Evolutionary conservation across 352 stramenopile genomes (phyloP), one percentile per base, ranked within the genome.

Genomic region (Phytophthora macrochlamydospora): DNA sequence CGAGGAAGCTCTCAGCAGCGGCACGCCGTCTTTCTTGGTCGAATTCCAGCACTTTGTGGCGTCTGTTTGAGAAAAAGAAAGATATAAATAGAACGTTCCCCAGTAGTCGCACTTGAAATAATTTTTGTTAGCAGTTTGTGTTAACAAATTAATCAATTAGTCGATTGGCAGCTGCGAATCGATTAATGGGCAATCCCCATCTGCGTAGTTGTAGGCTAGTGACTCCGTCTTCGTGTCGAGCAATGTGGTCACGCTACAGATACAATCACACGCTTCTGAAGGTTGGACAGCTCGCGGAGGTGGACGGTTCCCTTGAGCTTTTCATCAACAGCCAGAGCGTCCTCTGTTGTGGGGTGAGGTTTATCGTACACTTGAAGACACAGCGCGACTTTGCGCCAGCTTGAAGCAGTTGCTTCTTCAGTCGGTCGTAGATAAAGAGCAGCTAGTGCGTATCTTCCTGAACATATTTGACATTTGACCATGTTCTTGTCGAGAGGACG

Each of bases 371-470:
- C 86, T 59, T 93, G 83, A 13, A 95, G 69, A 53, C 85, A 93
- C n/a, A 97, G 60, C 70, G 77, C 31, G 81, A 78, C 32, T 76
- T 85, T 57, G 67, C 65, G 35, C 81, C 88, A 56, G 75, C 66
- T 8, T 67, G 60, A 7, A 95, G 57, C 43, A 98, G 73, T 56
- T 98, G 88, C 42, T 80, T 69, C 65, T 96, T 93, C 51, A 99
- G 72, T 44, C 82, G 75, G 63, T 99, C 87, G 69, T 98, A 98
- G 46, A 99, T 97, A 79, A 97, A 97, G 29, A 99, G 77, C 18
- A 99, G 66, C 78, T 99, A 99, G 37, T 96, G 94, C 44, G 98
- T 99, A 85, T 99, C 98, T 48, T 97, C 91, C 38, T 95, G 93
- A 0, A 98, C 98, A 75, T 99, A 99, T 56, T 92, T 24, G 18